Percentiles rank a stretch among this genome's conserved stretches.
Conservation (phyloP, 495 filamentous ascomycete species). For the Aspergillus taichungensis region DNA sequence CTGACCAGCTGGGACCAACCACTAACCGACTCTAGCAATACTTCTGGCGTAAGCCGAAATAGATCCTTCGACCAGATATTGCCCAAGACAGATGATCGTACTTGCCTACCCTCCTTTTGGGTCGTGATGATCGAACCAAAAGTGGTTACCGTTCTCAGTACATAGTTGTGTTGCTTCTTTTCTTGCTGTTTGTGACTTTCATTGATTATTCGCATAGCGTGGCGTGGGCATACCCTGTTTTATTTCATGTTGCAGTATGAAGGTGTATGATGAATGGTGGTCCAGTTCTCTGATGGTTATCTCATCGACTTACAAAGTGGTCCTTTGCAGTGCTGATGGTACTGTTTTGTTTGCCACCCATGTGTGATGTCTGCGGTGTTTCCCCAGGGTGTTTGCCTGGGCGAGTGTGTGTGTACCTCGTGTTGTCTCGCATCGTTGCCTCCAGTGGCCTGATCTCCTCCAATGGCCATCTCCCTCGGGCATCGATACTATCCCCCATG, state of each 20-base stretch:
- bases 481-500: no score
- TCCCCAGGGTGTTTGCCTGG: neutral
- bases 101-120: neutral
- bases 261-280: slow-evolving; percentile 28
- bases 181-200: slow-evolving; percentile 13
- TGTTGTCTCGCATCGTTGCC: neutral
- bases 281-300: slow-evolving; percentile 7
- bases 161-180: slow-evolving; percentile 32
- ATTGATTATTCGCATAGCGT: slow-evolving; percentile 37
- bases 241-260: slow-evolving; percentile 22
- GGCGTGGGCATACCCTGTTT: slow-evolving; percentile 44
- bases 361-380: slow-evolving; percentile 6
- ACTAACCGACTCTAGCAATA: slow-evolving; percentile 61
- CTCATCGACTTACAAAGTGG: neutral
- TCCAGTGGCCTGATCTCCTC: no score
- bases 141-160: slow-evolving; percentile 25
- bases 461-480: no score
- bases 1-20: neutral
- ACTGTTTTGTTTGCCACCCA: slow-evolving; percentile 2
- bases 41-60: slow-evolving; percentile 80
- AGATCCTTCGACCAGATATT: slow-evolving; percentile 7
- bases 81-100: neutral
- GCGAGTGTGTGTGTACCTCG: no score
- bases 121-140: neutral
- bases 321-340: slow-evolving; percentile 1